Percentiles rank a stretch among this genome's conserved stretches.
Evolutionary conservation across 345 rosid genomes (phyloP).

Genomic region (Clausena lansium): DNA sequence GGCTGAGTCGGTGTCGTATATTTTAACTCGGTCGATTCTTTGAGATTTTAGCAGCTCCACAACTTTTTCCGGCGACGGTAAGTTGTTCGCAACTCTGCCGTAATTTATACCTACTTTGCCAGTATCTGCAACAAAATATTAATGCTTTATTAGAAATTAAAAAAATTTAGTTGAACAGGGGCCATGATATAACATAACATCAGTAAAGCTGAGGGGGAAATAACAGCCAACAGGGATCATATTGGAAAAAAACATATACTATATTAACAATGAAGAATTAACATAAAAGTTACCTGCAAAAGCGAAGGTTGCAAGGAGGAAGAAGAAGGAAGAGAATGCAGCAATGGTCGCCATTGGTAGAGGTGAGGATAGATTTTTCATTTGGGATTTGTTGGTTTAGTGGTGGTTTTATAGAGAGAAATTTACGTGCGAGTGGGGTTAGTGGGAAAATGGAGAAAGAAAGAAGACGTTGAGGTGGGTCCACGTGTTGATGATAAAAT

Average conservation of each 20-base stretch:
- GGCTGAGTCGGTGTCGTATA: constrained; percentile 67
- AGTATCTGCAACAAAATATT: constrained; percentile 27
- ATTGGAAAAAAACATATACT: no score
- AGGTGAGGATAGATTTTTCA: background rate
- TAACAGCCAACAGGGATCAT: no score
- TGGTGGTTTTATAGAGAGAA: constrained; percentile 19
- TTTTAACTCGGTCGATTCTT: constrained; percentile 58
- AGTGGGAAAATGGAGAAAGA: constrained; percentile 17
- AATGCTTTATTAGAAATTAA: background rate
- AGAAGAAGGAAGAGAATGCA: constrained; percentile 20
- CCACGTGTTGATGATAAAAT: constrained; percentile 21
- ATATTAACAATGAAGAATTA: no score
- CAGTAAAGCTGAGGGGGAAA: no score
- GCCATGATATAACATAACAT: no score
- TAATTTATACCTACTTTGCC: constrained; percentile 80
- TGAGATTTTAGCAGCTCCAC: constrained; percentile 64
- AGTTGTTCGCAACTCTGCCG: constrained; percentile 72
- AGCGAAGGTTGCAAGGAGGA: constrained; percentile 27
- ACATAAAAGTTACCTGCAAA: constrained; percentile 34
- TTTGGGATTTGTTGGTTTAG: background rate
- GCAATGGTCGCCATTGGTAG: constrained; percentile 21
- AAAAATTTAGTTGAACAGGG: background rate
- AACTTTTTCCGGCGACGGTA: constrained; percentile 67
- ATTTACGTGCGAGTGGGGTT: constrained; percentile 13
- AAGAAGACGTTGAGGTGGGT: constrained; percentile 16